Evolutionary conservation across 352 stramenopile species (phyloP).

Genomic region (Globisporangium megalacanthum): DNA sequence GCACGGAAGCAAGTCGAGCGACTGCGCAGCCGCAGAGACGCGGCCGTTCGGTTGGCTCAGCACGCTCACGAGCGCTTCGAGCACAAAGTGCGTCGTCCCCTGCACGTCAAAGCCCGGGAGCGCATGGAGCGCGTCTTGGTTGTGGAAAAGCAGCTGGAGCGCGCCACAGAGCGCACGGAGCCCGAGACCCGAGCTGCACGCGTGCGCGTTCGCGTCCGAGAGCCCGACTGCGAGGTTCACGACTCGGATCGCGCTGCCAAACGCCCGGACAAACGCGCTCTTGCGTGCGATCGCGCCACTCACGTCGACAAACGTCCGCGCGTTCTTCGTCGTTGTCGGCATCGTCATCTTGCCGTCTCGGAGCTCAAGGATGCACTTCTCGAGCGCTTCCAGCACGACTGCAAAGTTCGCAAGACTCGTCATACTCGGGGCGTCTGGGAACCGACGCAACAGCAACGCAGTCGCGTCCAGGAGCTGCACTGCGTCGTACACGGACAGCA

Average conservation of each 20-base stretch:
- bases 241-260: constrained; percentile 68
- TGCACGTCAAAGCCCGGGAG: constrained; percentile 60
- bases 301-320: constrained; percentile 42
- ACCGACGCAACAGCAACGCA: constrained; percentile 60
- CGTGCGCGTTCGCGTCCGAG: constrained; percentile 71
- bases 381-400: constrained; percentile 66
- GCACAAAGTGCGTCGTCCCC: constrained; percentile 68
- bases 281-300: constrained; percentile 59
- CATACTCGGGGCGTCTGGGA: constrained; percentile 60
- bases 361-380: constrained; percentile 78
- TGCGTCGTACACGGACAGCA: constrained; percentile 63
- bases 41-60: constrained; percentile 78
- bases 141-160: constrained; percentile 72
- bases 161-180: constrained; percentile 70
- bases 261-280: constrained; percentile 52
- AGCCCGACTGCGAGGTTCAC: constrained; percentile 68
- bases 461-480: constrained; percentile 72
- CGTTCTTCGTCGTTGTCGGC: constrained; percentile 13
- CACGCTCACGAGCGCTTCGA: constrained; percentile 79
- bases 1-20: constrained; percentile 74
- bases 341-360: constrained; percentile 31
- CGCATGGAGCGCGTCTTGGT: constrained; percentile 46
- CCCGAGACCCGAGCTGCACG: constrained; percentile 66
- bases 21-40: constrained; percentile 74
- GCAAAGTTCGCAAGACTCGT: constrained; percentile 60